These are phyloP conservation scores for Gynostemma pentaphyllum DNA, from an alignment of 306 rosid species.

Conservation along the genomic window DNA sequence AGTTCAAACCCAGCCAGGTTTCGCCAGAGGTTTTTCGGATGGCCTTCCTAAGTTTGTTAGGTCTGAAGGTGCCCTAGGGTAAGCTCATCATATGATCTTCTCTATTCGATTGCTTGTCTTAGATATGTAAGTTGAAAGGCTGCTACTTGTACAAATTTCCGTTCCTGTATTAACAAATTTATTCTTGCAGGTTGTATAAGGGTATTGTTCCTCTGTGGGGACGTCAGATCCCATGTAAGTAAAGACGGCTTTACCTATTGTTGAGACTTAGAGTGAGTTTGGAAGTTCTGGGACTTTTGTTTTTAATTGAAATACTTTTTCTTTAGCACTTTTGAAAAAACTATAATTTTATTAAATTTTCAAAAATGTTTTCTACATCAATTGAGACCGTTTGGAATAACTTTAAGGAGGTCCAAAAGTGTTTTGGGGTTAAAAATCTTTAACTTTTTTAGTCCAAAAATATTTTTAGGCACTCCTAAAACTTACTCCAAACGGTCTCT, in stretches of 20 bases:
- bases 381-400: too few relatives aligned
- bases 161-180: slow-evolving; percentile 6
- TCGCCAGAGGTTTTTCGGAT: slow-evolving; percentile 81
- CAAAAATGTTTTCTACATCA: not conserved
- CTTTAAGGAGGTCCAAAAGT: too few relatives aligned
- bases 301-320: too few relatives aligned
- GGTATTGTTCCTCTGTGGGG: slow-evolving; percentile 98
- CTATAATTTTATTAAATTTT: too few relatives aligned
- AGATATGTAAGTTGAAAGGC: not conserved
- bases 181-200: slow-evolving; percentile 74
- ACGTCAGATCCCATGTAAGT: slow-evolving; percentile 97
- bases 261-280: not conserved
- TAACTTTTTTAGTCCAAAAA: too few relatives aligned
- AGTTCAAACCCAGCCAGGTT: slow-evolving; percentile 96
- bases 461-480: too few relatives aligned
- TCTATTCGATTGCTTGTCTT: not conserved
- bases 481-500: too few relatives aligned
- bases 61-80: slow-evolving; percentile 90
- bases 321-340: not conserved
- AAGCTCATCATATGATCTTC: slow-evolving; percentile 10
- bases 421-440: too few relatives aligned
- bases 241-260: not conserved
- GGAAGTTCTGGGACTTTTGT: not conserved
- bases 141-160: not conserved
- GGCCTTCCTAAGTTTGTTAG: slow-evolving; percentile 80